Evolutionary conservation across 2,329 filamentous ascomycete genomes (phyloP), one percentile per base, ranked within the genome.

Genomic region (Clonostachys sp.): DNA sequence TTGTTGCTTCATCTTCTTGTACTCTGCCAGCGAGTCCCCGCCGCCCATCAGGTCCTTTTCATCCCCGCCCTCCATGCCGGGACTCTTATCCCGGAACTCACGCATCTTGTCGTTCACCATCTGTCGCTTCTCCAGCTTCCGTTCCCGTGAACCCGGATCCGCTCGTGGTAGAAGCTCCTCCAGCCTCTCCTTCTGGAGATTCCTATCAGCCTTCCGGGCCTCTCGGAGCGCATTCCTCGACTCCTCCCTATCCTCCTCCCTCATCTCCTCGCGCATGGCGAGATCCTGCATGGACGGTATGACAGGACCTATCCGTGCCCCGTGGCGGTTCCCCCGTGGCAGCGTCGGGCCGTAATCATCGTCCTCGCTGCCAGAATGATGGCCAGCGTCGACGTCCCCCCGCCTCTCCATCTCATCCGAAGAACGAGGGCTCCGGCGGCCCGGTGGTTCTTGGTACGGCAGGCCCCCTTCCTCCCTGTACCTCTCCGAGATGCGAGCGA

Each of bases 151-250:
- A 0, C 91, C 91, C 0, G 91, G 72, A 50, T 94, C 90, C 0
- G 92, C 89, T 12, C 89, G 87, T 0, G 92, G 91, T 0, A 77
- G 81, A 1, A 96, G 70, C 53, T 96, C 91, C 13, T 96, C 89
- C 1, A 94, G 75, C 0, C 80, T 78, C 47, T 87, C 85, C 53
- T 85, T 86, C 57, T 92, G 86, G 5, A 74, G 58, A 41, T 74
- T 73, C 4, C 86, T 81, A 54, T 94, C 86, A 13, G 71, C 65
- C 52, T 78, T 81, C 47, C 87, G 85, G 6, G 78, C 78, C 14
- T 73, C 70, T 5, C 81, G 81, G 2, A 88, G 71, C 41, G 80
- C 76, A 2, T 76, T 69, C 51, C 71, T 73, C 47, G 80, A 78
- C 57, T 67, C 57, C 56, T 67, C 53, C 53, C 70, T 74, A 45